Base-by-base conservation (phyloP, 345 rosid genomes). In the Sonneratia alba region DNA sequence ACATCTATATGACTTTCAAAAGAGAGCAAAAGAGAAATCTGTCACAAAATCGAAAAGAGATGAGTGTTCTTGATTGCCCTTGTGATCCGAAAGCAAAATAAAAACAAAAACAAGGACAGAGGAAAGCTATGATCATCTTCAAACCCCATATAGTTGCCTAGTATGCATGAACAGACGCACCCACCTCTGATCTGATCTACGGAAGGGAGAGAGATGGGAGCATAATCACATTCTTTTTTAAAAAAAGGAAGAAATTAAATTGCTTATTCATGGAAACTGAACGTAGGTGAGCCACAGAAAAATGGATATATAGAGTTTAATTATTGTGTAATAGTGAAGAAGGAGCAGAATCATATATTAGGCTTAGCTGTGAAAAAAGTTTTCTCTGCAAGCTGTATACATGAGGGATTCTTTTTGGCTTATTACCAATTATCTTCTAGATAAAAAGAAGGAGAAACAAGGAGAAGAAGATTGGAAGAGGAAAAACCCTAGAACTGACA, bases 131-230 rank as follows among this genome's bases (percentile, higher is more conserved):
- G 2, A 13, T 37, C 32, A 36, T 63, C 53, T 62, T 19, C 49
- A 34, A 15, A 7, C 24, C 45, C 59, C 53, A 63, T 53, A 47
- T 47, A 47, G 51, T 9, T 47, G 15, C 51, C 9, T 47, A 47
- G 62, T 53, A 47, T 64, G 68, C 36, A 67, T 72, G 74, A 72
- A 72, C 74, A 72, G 70, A 72, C 64, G 74, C 74, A 45, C 19
- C 34, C 53, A 9, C 36, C 69, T 19, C 69, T 66, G 16, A 38
- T 68, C 70, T 40, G 37, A 24, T 61, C n/a, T 49, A 40, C 36
- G 74, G 78, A 77, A 64, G 42, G 51, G 51, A 43, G 65, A 71
- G 73, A 72, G 71, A 65, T 51, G 61, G 68, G 63, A 72, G 51
- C 69, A 51, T 63, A 6, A 70, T 56, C 47, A 55, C 45, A 47